Percentiles rank a stretch among this genome's conserved stretches.
Conservation (phyloP, 1,284 basidiomycete genomes). For the Cutaneotrichosporon arboriforme region DNA sequence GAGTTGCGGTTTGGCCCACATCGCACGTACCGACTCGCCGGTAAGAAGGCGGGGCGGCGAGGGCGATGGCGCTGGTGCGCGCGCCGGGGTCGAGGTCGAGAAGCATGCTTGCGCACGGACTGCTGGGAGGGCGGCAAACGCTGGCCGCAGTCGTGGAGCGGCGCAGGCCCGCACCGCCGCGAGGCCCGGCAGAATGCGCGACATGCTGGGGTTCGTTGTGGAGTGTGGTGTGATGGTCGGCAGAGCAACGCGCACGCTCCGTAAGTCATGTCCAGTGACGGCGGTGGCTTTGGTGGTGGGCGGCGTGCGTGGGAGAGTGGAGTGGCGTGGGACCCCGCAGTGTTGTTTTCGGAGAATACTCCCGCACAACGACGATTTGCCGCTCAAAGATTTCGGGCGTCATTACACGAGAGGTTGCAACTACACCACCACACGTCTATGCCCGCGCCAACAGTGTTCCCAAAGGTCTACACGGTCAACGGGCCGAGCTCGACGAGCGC, state of each 20-base stretch:
- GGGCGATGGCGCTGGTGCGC: not conserved
- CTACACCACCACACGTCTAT: constrained; percentile 11
- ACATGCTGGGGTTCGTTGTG: constrained; percentile 9
- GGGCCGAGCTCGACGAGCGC: constrained; percentile 75
- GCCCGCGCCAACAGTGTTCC: constrained; percentile 38
- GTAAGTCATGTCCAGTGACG: no score
- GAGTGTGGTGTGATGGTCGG: not conserved
- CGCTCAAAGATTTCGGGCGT: constrained; percentile 14
- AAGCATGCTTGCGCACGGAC: not conserved
- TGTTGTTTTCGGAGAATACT: not conserved
- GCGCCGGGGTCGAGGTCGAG: not conserved
- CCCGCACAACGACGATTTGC: constrained; percentile 7
- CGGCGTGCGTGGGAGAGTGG: constrained; percentile 2
- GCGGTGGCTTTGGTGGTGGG: no score
- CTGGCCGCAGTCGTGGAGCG: not conserved
- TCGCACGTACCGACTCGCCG: not conserved
- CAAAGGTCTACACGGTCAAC: constrained; percentile 87
- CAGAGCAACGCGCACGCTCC: not conserved
- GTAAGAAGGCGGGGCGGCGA: not conserved
- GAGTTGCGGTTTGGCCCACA: not conserved
- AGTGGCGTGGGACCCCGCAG: not conserved
- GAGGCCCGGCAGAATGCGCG: constrained; percentile 12
- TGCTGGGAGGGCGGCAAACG: not conserved
- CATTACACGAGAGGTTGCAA: not conserved
- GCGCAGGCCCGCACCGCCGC: not conserved